These are phyloP conservation scores for Aulographum hederae DNA, from an alignment of 2,329 filamentous ascomycete species.

Conservation along the genomic window DNA sequence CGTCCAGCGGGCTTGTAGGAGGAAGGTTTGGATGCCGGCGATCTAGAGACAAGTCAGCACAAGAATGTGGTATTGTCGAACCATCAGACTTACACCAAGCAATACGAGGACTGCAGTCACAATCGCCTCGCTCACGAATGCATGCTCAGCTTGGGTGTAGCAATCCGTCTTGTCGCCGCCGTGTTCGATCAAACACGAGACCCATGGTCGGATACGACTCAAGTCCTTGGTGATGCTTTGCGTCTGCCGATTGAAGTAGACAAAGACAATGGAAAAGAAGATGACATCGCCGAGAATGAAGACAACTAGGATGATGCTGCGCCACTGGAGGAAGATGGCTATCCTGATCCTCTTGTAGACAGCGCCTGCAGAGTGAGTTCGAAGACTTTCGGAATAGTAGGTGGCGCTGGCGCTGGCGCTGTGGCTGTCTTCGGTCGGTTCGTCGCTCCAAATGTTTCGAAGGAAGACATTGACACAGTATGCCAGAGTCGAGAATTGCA, in stretches of 20 bases:
- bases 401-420: constrained; percentile 53
- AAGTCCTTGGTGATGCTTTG: neutral
- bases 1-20: constrained; percentile 67
- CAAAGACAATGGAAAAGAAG: constrained; percentile 83
- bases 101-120: constrained; percentile 69
- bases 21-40: constrained; percentile 68
- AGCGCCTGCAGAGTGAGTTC: constrained; percentile 66
- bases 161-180: constrained; percentile 46
- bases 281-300: constrained; percentile 84
- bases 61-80: constrained; percentile 4
- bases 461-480: constrained; percentile 96
- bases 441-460: constrained; percentile 56
- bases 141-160: constrained; percentile 33
- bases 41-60: constrained; percentile 17
- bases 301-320: constrained; percentile 74
- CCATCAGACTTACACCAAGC: constrained; percentile 43
- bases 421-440: constrained; percentile 42
- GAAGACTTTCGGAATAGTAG: constrained; percentile 54
- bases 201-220: constrained; percentile 42
- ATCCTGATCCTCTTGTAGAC: constrained; percentile 74
- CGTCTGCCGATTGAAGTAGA: constrained; percentile 52
- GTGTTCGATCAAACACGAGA: constrained; percentile 46
- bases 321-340: constrained; percentile 84
- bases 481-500: constrained; percentile 68
- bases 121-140: constrained; percentile 60